These are phyloP conservation scores for Argentina anserina DNA, from an alignment of 306 rosid species.

Conservation along the genomic window DNA sequence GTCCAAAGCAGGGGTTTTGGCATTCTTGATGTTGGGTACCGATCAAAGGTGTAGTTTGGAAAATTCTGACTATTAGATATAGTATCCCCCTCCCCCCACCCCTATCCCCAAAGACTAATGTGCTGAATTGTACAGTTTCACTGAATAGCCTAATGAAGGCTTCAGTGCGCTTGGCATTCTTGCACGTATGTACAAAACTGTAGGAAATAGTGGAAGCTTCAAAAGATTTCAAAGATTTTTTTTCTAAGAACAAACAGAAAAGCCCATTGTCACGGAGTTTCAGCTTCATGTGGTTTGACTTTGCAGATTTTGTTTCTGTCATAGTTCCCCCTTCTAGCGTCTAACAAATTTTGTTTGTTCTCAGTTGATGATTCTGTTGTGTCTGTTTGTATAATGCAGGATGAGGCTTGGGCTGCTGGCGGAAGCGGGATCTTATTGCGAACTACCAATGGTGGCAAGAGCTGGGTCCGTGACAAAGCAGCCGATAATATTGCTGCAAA, in stretches of 20 bases:
- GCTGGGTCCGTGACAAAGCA: slow-evolving; percentile 95
- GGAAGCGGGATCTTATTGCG: slow-evolving; percentile 91
- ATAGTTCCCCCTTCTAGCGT: not conserved
- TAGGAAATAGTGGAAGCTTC: not conserved
- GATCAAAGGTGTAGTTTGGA: slow-evolving; percentile 57
- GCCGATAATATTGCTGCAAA: slow-evolving; percentile 97
- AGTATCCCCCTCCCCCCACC: not conserved
- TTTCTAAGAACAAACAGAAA: not conserved
- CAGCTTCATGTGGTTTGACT: not conserved
- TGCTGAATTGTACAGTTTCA: not conserved
- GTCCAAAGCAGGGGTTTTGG: slow-evolving; percentile 99
- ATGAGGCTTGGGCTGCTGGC: slow-evolving; percentile 99
- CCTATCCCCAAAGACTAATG: not conserved
- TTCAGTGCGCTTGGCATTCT: not conserved
- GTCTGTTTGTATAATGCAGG: slow-evolving; percentile 36
- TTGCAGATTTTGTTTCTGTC: not conserved
- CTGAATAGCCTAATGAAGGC: not conserved
- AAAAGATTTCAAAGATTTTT: not conserved
- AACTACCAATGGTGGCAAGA: slow-evolving; percentile 88
- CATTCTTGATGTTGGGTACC: slow-evolving; percentile 93
- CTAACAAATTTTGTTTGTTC: not conserved
- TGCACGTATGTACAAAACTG: not conserved
- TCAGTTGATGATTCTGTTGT: not conserved
- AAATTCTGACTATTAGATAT: not conserved
- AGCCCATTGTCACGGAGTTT: not conserved